Base-by-base conservation (phyloP, 352 stramenopile genomes). In the Nothophytophthora sp. region DNA sequence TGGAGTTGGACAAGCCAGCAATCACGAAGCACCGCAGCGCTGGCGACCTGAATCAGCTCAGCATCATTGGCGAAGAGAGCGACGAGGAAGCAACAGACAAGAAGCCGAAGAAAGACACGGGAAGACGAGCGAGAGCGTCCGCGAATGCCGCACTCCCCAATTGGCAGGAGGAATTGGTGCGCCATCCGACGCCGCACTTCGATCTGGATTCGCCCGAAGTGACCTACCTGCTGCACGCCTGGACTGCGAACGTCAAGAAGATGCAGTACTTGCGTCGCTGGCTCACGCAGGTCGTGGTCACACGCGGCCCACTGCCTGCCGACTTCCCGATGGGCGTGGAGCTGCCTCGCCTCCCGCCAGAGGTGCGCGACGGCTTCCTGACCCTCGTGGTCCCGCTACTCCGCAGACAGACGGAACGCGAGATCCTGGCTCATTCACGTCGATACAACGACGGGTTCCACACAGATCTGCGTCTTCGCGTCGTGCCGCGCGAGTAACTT, bases 321-420 rank as follows among this genome's bases (percentile, higher is more conserved):
- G 75, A 88, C 37, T 82, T 91, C 25, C 80, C 80, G 4, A 61
- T 80, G 43, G 76, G 71, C 13, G 72, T 93, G 19, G 82, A 91
- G 44, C 63, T 93, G 19, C 81, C 81, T 47, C 70, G 78, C 12
- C 63, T 93, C 37, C 44, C 52, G 5, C 76, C 73, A 2, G 80
- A 93, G 46, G 76, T 93, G 41, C 70, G 77, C n/a, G 82, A 91
- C 39, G 82, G 80, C 0, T 91, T 93, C 46, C 52, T 91, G 11
- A 85, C 72, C 25, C 69, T 93, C 11, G 73, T 91, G 2, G 76
- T 93, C n/a, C 82, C 80, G n/a, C 62, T 93, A 39, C 61, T 93
- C 24, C 70, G 82, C 18, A 79, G 79, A 23, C 80, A 91, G 48
- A 81, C 77, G n/a, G 49, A 73, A 23, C 72, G 76, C 10, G 66